Evolutionary conservation across 306 rosid genomes (phyloP), one percentile per base, ranked within the genome.

Genomic region (Cucumis sativus): DNA sequence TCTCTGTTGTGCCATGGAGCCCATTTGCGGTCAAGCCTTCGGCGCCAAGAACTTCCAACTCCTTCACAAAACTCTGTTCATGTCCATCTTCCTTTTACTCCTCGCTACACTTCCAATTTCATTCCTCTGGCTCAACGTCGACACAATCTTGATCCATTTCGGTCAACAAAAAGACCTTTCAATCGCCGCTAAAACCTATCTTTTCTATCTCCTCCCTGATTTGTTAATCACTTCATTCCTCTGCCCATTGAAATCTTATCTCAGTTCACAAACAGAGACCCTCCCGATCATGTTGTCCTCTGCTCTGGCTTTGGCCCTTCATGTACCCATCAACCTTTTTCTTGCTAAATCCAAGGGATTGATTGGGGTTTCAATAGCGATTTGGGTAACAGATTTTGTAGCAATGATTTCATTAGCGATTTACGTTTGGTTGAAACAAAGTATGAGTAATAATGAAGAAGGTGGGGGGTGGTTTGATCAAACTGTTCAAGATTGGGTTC

Each of bases 21-120:
- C 97, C n/a, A 87, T 95, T 13, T 92, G 96, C 28, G 98, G 98
- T 61, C 98, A 95, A 81, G 98, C 98, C 76, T 87, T 78, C 66
- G 97, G 98, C 4, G 98, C 96, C 5, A 90, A 83, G 59, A 95
- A 89, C 70, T 76, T 84, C 43, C 88, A 49, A 76, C 96, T 95
- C 80, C 97, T 95, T 51, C 98, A 88, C 77, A 89, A 87, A 78
- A 89, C 97, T 20, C 97, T 95, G 75, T 82, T 95, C 77, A 95
- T 90, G 97, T 74, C 88, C 62, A 81, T 74, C 73, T 35, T 84
- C 35, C 77, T 95, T 74, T 80, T 95, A 63, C 84, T 95, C 0
- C 68, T 84, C 51, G 79, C 79, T 30, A 75, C 96, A 14, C 74
- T 90, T 79, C 97, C 97, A 7, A 84, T 92, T 28, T 84, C 96